Percentiles rank a stretch among this genome's conserved stretches.
Conservation (phyloP, 2,329 filamentous ascomycete species). For the Pseudomassariella vexata region DNA sequence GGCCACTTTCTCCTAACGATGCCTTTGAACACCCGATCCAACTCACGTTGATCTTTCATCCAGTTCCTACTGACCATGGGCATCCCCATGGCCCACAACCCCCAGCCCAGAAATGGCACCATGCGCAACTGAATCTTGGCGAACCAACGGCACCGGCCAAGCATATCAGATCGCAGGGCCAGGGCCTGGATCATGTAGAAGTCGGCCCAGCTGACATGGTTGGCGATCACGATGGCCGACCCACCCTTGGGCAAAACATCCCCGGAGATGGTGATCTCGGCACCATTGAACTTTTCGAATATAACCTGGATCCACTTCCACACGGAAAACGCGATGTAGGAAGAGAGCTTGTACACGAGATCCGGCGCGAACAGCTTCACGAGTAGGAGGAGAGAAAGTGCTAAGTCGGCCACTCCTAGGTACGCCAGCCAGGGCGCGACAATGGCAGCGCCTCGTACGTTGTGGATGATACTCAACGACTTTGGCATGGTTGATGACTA, state of each 20-base stretch:
- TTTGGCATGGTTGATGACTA: no score
- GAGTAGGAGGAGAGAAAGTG: constrained; percentile 42
- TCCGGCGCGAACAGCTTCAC: constrained; percentile 41
- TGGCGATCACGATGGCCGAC: constrained; percentile 53
- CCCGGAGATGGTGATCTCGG: constrained; percentile 46
- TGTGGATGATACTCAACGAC: no score
- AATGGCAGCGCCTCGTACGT: constrained; percentile 37
- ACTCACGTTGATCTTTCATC: constrained; percentile 49
- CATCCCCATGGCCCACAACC: constrained; percentile 60
- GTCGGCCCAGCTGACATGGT: constrained; percentile 57
- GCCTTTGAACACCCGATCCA: constrained; percentile 51
- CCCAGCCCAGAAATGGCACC: constrained; percentile 59
- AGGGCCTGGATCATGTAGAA: constrained; percentile 60
- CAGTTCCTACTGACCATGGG: constrained; percentile 56
- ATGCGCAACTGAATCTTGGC: constrained; percentile 53
- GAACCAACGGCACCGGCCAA: constrained; percentile 57
- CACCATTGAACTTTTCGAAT: constrained; percentile 49
- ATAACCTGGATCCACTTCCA: constrained; percentile 54
- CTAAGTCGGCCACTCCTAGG: constrained; percentile 44
- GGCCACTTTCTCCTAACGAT: constrained; percentile 47
- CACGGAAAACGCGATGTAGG: constrained; percentile 44
- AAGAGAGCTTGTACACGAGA: constrained; percentile 48
- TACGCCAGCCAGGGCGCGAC: constrained; percentile 46
- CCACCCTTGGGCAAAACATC: constrained; percentile 46
- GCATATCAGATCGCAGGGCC: constrained; percentile 49